These are phyloP conservation scores for Digitaria exilis DNA, from an alignment of 202 grass and related monocot genomes.

Conservation along the genomic window DNA sequence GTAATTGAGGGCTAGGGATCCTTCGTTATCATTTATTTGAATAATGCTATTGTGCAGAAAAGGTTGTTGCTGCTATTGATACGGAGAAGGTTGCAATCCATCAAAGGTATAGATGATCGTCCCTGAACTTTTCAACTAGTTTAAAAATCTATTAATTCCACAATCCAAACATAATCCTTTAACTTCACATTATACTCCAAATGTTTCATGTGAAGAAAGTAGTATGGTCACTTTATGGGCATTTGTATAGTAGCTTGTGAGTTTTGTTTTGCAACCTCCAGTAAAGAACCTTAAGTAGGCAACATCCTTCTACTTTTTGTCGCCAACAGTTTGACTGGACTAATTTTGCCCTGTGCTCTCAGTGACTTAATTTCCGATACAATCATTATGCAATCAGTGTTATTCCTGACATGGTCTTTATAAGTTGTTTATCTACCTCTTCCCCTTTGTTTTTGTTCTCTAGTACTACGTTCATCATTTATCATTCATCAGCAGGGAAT, in stretches of 20 bases:
- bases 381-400: constrained; percentile 7
- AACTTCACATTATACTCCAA: background rate
- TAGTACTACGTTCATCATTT: constrained; percentile 13
- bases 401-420: constrained; percentile 14
- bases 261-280: background rate
- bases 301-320: background rate
- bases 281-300: background rate
- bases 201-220: constrained; percentile 10
- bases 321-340: background rate
- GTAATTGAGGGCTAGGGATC: background rate
- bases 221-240: constrained; percentile 1
- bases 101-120: constrained; percentile 93
- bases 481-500: background rate
- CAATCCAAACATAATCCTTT: background rate
- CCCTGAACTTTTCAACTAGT: constrained; percentile 7
- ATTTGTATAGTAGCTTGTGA: constrained; percentile 22
- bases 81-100: constrained; percentile 77
- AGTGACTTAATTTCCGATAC: background rate
- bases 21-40: constrained; percentile 22
- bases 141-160: constrained; percentile 6
- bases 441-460: background rate
- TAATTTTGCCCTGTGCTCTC: background rate
- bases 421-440: background rate
- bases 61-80: constrained; percentile 78
- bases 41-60: constrained; percentile 67